Evolutionary conservation across 1,284 basidiomycete species (phyloP), one percentile per base, ranked within the genome.

Genomic region (Irpex sp.): DNA sequence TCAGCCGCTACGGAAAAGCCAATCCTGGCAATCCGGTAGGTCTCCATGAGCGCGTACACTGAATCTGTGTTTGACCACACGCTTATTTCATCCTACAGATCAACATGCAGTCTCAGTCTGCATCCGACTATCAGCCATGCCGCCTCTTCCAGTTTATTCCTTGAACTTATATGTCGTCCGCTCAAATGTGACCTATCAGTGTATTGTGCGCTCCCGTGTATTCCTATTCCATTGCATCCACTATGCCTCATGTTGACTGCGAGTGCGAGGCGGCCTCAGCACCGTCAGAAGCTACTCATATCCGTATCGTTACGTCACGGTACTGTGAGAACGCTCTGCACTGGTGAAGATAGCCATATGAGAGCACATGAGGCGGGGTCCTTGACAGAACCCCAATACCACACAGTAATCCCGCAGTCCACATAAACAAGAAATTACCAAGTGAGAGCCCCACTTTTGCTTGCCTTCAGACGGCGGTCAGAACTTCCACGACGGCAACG

Each of bases 1-100:
- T 64, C 8, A 6, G 26, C 26, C 17, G 59, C n/a, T 60, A 37
- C 17, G 62, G 62, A 3, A 60, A 54, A 9, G 37, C 21, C 15
- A n/a, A 49, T 6, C 54, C 62, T 21, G 62, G 59, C 8, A 61
- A 19, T 9, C 21, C 40, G 15, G 62, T 64, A 37, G 19, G 62
- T 49, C 15, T 19, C n/a, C 36, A 21, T 11, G 13, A 56, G 26
- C 26, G 26, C 26, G 26, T 26, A 26, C 26, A 26, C 26, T 26
- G 26, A 26, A 26, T 26, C 26, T 26, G 26, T 26, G 26, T 26
- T 26, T 26, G 26, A 26, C 26, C 26, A 26, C 26, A 26, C 26
- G 26, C 26, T 26, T 26, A 26, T 26, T 26, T 26, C 26, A 26
- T 26, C 26, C 26, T 26, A 26, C 26, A 26, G 26, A 26, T 26